Evolutionary conservation across 345 rosid genomes (phyloP), one percentile per base, ranked within the genome.

Genomic region (Physaria fendleri): DNA sequence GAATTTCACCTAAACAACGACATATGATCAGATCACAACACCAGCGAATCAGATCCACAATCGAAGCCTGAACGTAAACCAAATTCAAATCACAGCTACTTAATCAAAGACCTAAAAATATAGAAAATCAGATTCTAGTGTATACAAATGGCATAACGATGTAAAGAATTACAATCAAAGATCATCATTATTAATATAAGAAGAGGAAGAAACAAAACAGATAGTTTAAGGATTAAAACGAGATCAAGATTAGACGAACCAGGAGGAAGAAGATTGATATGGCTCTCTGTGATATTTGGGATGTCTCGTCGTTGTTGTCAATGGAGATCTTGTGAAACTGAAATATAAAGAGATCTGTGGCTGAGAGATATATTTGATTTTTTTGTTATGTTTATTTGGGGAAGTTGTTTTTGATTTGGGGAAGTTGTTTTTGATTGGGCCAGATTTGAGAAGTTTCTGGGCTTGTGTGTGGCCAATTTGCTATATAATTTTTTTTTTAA

Each of bases 201-300:
- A 47, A 7, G 4, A 38, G 15, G 34, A 42, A 30, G 24, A 52
- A n/a, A 21, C 25, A 8, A 46, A 46, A 34, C 40, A 5, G 21
- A 13, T 8, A 15, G 29, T 16, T 0, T 4, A 15, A 57, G 12
- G 40, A n/a, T 12, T 4, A n/a, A n/a, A 24, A 54, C 1, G 51
- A 52, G 60, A 52, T 64, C 48, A 40, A 35, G 63, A 55, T 16
- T 55, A 8, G 18, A 55, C 62, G 18, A 1, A 67, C 72, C 66
- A 59, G 53, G 38, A 67, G 59, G 71, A 56, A 12, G 8, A 56
- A 40, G 51, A 4, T 40, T 51, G 56, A 12, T n/a, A 53, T 7
- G 17, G 43, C 29, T 49, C 29, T 49, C 58, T 61, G 4, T 41
- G 22, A 24, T 6, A 2, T 28, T 24, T 24, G 64, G n/a, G 50